phyloP scores from a whole-genome alignment of 2,329 filamentous ascomycete species.

The Lachnellula occidentalis region DNA sequence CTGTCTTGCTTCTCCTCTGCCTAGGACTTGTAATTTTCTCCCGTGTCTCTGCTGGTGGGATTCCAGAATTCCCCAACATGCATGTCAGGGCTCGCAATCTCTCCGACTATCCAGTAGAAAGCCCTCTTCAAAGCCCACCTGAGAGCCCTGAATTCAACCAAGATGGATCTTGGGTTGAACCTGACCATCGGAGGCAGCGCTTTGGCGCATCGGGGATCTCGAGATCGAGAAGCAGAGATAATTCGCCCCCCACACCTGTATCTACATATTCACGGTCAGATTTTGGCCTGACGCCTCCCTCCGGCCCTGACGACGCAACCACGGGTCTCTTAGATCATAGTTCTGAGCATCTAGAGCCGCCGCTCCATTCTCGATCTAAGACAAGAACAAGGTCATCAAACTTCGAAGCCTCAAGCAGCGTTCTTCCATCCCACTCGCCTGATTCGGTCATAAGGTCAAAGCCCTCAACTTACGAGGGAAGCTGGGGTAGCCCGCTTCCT shows the following conservation, averaged over 20 bases:
- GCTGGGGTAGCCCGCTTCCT: background rate
- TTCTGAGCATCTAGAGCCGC: slow-evolving; percentile 4
- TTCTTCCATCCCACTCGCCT: background rate
- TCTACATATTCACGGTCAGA: slow-evolving; percentile 20
- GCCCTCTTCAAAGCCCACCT: slow-evolving; percentile 22
- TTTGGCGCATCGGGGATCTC: slow-evolving; percentile 14
- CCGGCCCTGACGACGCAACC: slow-evolving; percentile 1
- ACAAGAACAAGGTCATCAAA: background rate
- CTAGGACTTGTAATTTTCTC: slow-evolving; percentile 83
- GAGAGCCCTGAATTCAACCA: slow-evolving; percentile 20
- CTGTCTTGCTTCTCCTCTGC: slow-evolving; percentile 78
- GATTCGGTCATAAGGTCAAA: background rate
- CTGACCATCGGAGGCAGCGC: slow-evolving; percentile 11
- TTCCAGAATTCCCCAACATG: slow-evolving; percentile 21
- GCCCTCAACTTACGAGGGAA: background rate
- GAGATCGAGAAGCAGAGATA: slow-evolving; percentile 14
- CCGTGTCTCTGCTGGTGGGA: slow-evolving; percentile 39
- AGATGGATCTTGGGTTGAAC: slow-evolving; percentile 13
- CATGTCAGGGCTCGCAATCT: slow-evolving; percentile 18
- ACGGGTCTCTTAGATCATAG: background rate
- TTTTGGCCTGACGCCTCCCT: slow-evolving; percentile 4
- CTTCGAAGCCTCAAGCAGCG: background rate
- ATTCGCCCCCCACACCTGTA: slow-evolving; percentile 20
- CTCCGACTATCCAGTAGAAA: slow-evolving; percentile 14
- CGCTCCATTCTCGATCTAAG: background rate